Base-by-base conservation (phyloP, 192 early-diverging fungal genomes). In the Entomortierella parvispora region DNA sequence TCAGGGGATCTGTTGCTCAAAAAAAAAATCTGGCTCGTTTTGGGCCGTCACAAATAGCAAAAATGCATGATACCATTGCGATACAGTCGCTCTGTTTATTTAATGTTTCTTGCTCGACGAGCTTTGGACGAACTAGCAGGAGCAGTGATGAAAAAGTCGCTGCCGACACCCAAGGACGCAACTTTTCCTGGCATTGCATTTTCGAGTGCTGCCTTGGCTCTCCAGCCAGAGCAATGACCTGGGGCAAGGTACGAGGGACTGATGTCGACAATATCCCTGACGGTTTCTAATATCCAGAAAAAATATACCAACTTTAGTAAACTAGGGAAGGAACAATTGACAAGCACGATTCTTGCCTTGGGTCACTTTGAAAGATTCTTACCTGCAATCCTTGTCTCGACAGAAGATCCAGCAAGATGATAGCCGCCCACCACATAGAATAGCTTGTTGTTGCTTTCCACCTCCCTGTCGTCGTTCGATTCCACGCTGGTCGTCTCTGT, bases 201-300 rank as follows among this genome's bases (percentile, higher is more conserved):
- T 43, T 80, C 78, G 14, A 80, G 46, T 10, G 78, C 78, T 4
- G 69, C 44, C 50, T 68, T 80, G 34, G 69, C 61, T 10, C 69
- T 53, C 78, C 78, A 80, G 28, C 78, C 78, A 23, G 78, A 80
- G 63, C 78, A 80, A 58, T 80, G 78, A 6, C 78, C 78, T 20
- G 78, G 78, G 8, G 78, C 78, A 55, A 80, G 56, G 25, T 48
- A 80, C 1, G 65, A 37, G 2, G 78, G 78, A 18, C 67, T 58
- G 43, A 80, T 25, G 4, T 29, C 44, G 15, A 46, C 20, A 65
- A 71, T 71, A 25, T 77, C 74, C 33, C 53, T 47, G 23, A 77
- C 66, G 5, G 74, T 77, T 29, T 68, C 74, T 77, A 52, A 8
- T 22, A 7, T n/a, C 37, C 37, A 5, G 20, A 33, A 6, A 15